Conservation (phyloP, 1,139 yeast genomes). For the Pneumocystis jirovecii region DNA sequence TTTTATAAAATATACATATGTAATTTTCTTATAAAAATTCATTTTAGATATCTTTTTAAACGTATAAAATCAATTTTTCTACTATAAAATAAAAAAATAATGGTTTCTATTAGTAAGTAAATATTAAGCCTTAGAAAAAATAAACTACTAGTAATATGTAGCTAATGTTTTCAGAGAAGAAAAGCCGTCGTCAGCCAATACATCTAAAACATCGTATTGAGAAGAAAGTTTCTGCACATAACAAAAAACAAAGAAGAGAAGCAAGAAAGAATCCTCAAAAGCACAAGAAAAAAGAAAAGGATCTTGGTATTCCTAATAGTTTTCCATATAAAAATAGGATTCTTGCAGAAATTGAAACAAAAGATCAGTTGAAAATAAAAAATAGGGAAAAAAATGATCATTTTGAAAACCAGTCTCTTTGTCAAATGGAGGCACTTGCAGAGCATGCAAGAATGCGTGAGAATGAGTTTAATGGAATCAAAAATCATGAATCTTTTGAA, state of each 20-base stretch:
- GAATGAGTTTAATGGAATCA: constrained; percentile 36
- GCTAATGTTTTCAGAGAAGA: not conserved
- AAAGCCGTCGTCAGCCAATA: constrained; percentile 52
- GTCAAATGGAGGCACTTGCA: constrained; percentile 62
- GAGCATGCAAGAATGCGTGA: constrained; percentile 73
- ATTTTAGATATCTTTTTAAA: too few species aligned
- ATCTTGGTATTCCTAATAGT: constrained; percentile 85
- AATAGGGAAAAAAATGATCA: constrained; percentile 29
- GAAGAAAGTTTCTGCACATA: constrained; percentile 86
- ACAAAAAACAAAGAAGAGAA: constrained; percentile 64
- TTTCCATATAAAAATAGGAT: constrained; percentile 87
- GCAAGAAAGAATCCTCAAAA: constrained; percentile 87
- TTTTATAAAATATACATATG: not conserved
- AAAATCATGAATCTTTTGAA: constrained; percentile 27
- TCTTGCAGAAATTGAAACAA: constrained; percentile 63
- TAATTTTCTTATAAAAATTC: not conserved
- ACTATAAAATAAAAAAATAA: not conserved
- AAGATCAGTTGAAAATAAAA: constrained; percentile 47
- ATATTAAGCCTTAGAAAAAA: not conserved
- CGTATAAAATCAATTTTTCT: too few species aligned
- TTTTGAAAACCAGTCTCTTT: constrained; percentile 22
- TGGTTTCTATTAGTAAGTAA: not conserved
- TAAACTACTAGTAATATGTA: not conserved
- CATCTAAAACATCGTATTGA: constrained; percentile 91
- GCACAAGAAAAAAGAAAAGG: constrained; percentile 72